phyloP scores from a whole-genome alignment of 2,329 filamentous ascomycete genomes.

The Alternaria atra region DNA sequence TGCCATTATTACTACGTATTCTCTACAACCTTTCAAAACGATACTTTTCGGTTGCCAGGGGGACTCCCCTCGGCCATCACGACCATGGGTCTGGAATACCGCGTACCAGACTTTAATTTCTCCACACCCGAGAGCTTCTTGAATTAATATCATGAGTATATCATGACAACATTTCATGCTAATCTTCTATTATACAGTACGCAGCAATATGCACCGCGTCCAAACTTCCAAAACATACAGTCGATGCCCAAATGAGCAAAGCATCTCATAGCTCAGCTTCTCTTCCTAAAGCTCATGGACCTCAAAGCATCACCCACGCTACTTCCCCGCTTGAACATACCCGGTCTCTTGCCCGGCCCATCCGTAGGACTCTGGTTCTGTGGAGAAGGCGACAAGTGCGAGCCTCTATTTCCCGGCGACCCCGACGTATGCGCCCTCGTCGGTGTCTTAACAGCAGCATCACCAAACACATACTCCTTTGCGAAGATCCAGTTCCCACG shows the following conservation, averaged over 20 bases:
- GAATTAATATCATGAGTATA: neutral
- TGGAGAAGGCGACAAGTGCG: conserved; percentile 5
- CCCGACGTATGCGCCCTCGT: neutral
- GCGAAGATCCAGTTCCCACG: conserved; percentile 53
- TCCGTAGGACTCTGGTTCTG: conserved; percentile 6
- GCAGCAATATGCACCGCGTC: neutral
- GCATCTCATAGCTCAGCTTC: conserved; percentile 11
- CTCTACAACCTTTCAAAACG: neutral
- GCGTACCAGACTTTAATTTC: neutral
- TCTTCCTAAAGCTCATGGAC: conserved; percentile 25
- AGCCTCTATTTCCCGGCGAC: conserved; percentile 2
- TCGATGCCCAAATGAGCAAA: neutral
- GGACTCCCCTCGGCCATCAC: conserved; percentile 6
- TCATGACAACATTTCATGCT: neutral
- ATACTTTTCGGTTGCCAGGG: neutral
- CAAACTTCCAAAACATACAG: neutral
- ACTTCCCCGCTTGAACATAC: conserved; percentile 26
- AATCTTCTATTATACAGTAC: neutral
- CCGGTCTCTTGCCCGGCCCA: conserved; percentile 17
- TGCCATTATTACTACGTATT: neutral
- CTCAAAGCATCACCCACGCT: conserved; percentile 25
- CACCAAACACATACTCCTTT: conserved; percentile 48
- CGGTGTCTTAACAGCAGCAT: neutral
- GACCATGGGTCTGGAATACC: conserved; percentile 6
- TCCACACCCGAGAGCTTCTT: neutral